Conservation (phyloP, 2,329 filamentous ascomycete genomes). For the Dactylonectria estremocensis region DNA sequence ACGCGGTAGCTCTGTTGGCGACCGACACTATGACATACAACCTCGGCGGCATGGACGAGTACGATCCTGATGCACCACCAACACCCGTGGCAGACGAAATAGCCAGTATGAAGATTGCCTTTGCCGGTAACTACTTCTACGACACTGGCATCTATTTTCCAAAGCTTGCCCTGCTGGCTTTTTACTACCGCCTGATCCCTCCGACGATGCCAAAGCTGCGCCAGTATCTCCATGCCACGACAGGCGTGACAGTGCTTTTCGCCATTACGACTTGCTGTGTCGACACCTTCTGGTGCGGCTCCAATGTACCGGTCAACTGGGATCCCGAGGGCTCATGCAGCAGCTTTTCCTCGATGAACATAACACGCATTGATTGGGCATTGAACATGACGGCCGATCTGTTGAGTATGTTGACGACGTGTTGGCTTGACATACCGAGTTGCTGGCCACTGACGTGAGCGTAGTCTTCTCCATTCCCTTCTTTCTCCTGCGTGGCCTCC, state of each 20-base stretch:
- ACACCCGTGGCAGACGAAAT: conserved; percentile 37
- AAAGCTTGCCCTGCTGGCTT: conserved; percentile 47
- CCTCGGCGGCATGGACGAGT: conserved; percentile 48
- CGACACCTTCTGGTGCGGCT: conserved; percentile 52
- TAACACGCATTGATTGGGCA: conserved; percentile 50
- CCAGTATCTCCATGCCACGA: conserved; percentile 41
- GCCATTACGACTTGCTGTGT: conserved; percentile 45
- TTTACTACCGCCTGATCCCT: conserved; percentile 50
- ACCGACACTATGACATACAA: conserved; percentile 49
- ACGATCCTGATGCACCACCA: conserved; percentile 34
- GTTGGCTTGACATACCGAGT: not conserved
- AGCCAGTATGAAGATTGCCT: conserved; percentile 46
- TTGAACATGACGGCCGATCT: conserved; percentile 46
- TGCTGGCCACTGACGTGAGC: not conserved
- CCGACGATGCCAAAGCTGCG: conserved; percentile 45
- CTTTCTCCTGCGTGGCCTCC: conserved; percentile 35
- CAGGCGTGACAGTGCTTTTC: conserved; percentile 43
- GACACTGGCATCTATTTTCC: conserved; percentile 51
- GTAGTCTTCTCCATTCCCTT: conserved; percentile 38
- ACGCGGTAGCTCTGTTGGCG: conserved; percentile 46
- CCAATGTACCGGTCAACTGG: conserved; percentile 49
- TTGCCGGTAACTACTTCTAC: conserved; percentile 52
- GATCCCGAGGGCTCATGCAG: conserved; percentile 42
- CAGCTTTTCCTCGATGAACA: conserved; percentile 44
- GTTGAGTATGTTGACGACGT: conserved; percentile 19